phyloP scores from a whole-genome alignment of 2,329 filamentous ascomycete genomes.

The Apiospora sp. region DNA sequence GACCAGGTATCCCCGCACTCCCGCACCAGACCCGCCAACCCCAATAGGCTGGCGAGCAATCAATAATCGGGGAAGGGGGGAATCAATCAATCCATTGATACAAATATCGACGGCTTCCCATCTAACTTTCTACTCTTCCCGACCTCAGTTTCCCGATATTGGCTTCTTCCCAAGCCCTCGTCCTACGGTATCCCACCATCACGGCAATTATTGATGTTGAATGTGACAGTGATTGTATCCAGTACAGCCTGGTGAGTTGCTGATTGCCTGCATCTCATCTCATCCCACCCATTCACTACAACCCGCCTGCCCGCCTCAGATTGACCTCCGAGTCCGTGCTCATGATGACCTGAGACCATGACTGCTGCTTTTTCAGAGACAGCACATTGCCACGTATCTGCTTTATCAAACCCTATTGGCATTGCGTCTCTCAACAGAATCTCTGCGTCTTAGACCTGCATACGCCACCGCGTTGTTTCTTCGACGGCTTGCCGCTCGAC shows the following conservation, averaged over 20 bases:
- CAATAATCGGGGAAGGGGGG: neutral
- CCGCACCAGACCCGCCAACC: neutral
- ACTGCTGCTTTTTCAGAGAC: slow-evolving; percentile 4
- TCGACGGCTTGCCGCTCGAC: slow-evolving; percentile 15
- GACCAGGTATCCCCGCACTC: neutral
- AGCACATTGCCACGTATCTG: slow-evolving; percentile 15
- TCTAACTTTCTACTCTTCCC: neutral
- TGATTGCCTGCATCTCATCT: neutral
- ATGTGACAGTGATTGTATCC: neutral
- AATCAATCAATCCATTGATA: neutral
- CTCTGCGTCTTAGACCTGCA: slow-evolving; percentile 1
- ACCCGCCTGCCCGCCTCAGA: neutral
- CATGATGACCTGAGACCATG: neutral
- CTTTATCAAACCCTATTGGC: neutral
- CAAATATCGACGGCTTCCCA: neutral
- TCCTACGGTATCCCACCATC: neutral
- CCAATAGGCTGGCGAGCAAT: neutral
- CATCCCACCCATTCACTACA: neutral
- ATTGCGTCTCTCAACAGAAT: neutral
- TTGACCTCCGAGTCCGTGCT: neutral
- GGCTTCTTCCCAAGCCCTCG: neutral
- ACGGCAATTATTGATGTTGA: too few relatives aligned
- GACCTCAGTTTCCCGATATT: neutral
- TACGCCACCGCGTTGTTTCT: neutral
- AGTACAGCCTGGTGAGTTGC: neutral